Base-by-base conservation (phyloP, 345 rosid species). In the Zanthoxylum bungeanum region DNA sequence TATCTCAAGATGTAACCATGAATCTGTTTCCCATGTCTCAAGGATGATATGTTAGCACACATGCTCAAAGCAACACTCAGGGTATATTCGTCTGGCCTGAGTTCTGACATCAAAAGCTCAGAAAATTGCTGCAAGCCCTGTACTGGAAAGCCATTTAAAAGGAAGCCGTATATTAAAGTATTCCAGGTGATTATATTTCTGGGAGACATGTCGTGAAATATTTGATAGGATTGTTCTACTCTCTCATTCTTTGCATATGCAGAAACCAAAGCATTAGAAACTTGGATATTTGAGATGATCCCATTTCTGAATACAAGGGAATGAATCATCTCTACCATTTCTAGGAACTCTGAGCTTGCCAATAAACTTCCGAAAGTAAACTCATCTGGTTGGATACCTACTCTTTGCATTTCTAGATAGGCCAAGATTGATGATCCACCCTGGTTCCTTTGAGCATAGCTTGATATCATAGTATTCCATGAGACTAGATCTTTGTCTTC, bases 141-240 rank as follows among this genome's bases (percentile, higher is more conserved):
- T 55, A 78, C 14, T 17, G 80, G 85, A 28, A 73, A 77, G 19
- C 91, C 85, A 59, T 88, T 88, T 50, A 80, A 71, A 60, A 83
- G 68, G 62, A 84, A 77, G 59, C 89, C 93, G 1, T 91, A 90
- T 59, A 88, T 84, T 11, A 88, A 78, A 2, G 85, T 71, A 64
- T 92, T 92, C 98, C 94, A 92, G 51, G 96, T 85, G 53, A 92
- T 75, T 79, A 87, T 58, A 80, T 85, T 90, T 77, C 76, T 83
- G 16, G 33, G 37, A 6, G 83, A 78, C 71, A 71, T 73, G 73
- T 31, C 36, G 28, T 30, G 44, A 50, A 92, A 92, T 56, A 87
- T 68, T 33, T 80, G 78, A 55, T 67, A 78, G 24, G 91, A 92
- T 60, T 74, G 78, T 30, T 71, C 44, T 57, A 88, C 78, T 69